Percentiles rank a stretch among this genome's conserved stretches.
Conservation (phyloP, 768 basidiomycete genomes). For the Kwoniella sp. region DNA sequence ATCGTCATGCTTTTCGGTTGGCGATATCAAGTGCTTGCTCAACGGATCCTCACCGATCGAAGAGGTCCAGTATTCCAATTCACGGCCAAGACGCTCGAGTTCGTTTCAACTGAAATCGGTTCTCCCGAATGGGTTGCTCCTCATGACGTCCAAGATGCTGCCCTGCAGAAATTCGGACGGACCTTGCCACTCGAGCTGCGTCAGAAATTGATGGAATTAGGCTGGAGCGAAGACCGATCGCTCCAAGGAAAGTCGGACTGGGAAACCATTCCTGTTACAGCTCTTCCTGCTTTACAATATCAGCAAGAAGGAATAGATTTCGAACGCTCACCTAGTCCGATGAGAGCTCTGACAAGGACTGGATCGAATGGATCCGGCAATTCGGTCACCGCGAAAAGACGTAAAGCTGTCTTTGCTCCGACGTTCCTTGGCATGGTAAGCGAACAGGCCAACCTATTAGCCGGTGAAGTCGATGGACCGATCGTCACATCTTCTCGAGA, state of each 20-base stretch:
- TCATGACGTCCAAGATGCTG: conserved; percentile 41
- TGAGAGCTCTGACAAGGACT: conserved; percentile 21
- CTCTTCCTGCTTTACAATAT: conserved; percentile 30
- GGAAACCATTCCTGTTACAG: conserved; percentile 34
- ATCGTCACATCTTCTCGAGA: conserved; percentile 25
- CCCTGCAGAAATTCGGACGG: conserved; percentile 39
- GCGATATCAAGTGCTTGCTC: conserved; percentile 38
- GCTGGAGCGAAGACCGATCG: conserved; percentile 41
- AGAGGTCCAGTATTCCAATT: conserved; percentile 46
- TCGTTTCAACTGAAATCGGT: conserved; percentile 46
- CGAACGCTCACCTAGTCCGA: conserved; percentile 19
- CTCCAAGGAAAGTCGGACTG: conserved; percentile 27
- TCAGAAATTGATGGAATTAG: conserved; percentile 45
- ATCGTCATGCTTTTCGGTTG: conserved; percentile 32
- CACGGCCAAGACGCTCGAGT: conserved; percentile 31
- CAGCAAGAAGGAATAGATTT: conserved; percentile 15
- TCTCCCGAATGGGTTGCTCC: conserved; percentile 37
- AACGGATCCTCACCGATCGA: conserved; percentile 27
- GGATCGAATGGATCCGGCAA: conserved; percentile 27
- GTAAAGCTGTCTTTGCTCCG: conserved; percentile 39
- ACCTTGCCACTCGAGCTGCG: conserved; percentile 40
- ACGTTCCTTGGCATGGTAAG: conserved; percentile 21
- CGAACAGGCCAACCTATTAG: conserved; percentile 31
- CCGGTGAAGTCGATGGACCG: conserved; percentile 13
- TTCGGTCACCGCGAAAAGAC: conserved; percentile 15